Evolutionary conservation across 2,329 filamentous ascomycete species (phyloP), one percentile per base, ranked within the genome.

Genomic region (Pseudogymnoascus sp.): DNA sequence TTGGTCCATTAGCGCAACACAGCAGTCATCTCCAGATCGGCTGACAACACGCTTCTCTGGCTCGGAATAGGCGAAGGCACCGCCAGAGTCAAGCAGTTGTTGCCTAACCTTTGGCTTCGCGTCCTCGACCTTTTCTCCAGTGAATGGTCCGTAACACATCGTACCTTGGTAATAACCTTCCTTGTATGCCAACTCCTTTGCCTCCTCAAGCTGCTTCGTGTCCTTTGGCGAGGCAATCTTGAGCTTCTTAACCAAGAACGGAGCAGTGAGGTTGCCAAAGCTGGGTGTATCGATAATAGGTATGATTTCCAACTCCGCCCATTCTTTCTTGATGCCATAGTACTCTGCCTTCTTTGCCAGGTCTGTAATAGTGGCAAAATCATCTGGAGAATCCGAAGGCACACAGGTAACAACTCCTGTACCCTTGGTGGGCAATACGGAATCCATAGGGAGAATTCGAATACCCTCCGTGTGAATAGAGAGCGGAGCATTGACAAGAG

Each of bases 141-240:
- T 89, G 78, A 90, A 96, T 31, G 96, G 90, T 63, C 95, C 95
- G 65, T 91, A 83, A 66, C 92, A 80, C 87, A 99, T 90, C 63
- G 83, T 88, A 68, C 95, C 95, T 78, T 96, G 92, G 80, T 99
- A 99, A 80, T 91, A 97, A 14, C 93, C 95, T 73, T 97, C 93
- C 77, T 95, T 96, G 82, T 99, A 99, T 0, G 95, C 93, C 67
- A 96, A 80, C 69, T 97, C 93, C 79, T 99, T 99, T 52, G 95
- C 95, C 75, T 97, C 89, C 52, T 90, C 89, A 55, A 99, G 86
- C 76, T 93, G 89, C 74, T 90, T 95, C 37, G 88, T 84, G 73
- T 99, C 95, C 77, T 99, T 99, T 65, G 95, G 93, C 11, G 93
- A 97, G 67, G 91, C 88, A 73, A 99, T 99, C 82, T 97, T 97